These are phyloP conservation scores for Chrysoporthe puriensis DNA, from an alignment of 2,329 filamentous ascomycete genomes.

Conservation along the genomic window DNA sequence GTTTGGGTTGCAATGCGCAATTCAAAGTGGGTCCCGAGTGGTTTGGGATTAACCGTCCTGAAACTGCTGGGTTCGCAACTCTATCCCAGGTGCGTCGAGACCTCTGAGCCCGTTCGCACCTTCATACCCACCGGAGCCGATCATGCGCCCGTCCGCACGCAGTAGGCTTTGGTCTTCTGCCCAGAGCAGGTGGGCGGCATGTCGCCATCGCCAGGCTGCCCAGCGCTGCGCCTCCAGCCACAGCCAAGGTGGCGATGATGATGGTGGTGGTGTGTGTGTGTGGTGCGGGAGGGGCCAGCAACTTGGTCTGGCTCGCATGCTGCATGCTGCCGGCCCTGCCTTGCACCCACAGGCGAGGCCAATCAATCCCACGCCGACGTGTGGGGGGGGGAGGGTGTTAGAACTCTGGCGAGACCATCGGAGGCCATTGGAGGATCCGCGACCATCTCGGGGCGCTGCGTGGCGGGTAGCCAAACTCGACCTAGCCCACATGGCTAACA, in stretches of 20 bases:
- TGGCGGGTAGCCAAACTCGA: slow-evolving; percentile 17
- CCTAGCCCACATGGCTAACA: not conserved
- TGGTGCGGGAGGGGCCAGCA: not conserved
- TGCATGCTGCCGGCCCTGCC: not conserved
- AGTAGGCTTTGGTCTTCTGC: no score
- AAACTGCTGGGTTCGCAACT: not conserved
- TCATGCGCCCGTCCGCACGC: no score
- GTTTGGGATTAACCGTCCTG: slow-evolving; percentile 9
- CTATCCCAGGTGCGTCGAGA: not conserved
- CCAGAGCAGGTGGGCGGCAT: no score
- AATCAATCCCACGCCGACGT: not conserved
- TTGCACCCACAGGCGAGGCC: not conserved
- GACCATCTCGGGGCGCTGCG: slow-evolving; percentile 12
- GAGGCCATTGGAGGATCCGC: slow-evolving; percentile 4
- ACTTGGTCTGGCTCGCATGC: no score
- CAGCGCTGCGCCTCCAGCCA: no score
- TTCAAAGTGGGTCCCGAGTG: not conserved
- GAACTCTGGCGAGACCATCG: no score
- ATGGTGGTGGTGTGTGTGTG: no score
- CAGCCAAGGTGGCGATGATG: no score
- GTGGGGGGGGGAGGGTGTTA: not conserved
- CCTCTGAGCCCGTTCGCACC: no score
- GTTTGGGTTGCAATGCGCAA: not conserved
- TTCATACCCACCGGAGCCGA: no score
- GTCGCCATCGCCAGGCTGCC: no score